phyloP scores from a whole-genome alignment of 495 filamentous ascomycete species.

The Apiosordaria backusii region DNA sequence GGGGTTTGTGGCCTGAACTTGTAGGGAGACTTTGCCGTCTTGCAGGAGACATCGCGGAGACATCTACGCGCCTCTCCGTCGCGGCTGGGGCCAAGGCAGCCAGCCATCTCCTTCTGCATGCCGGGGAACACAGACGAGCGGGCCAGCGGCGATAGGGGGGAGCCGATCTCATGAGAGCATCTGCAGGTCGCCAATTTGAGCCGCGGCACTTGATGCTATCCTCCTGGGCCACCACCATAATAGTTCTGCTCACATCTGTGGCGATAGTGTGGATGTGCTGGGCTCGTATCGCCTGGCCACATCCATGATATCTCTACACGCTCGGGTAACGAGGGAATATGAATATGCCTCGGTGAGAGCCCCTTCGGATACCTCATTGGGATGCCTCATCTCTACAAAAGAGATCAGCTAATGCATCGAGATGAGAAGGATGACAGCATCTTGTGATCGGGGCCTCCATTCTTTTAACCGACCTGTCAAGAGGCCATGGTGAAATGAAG shows the following conservation, averaged over 20 bases:
- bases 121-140: neutral
- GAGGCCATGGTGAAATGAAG: slow-evolving; percentile 5
- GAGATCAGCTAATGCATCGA: slow-evolving; percentile 1
- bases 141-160: neutral
- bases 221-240: neutral
- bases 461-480: slow-evolving; percentile 5
- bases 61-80: slow-evolving; percentile 9
- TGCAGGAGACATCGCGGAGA: slow-evolving; percentile 19
- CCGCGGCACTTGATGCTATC: slow-evolving; percentile 3
- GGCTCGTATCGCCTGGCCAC: neutral
- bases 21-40: slow-evolving; percentile 28
- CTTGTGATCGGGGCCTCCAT: slow-evolving; percentile 1
- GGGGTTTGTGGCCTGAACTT: slow-evolving; percentile 21
- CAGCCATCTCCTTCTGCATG: neutral
- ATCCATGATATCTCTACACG: neutral
- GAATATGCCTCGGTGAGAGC: neutral
- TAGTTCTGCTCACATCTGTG: neutral
- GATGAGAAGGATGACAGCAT: neutral
- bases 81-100: slow-evolving; percentile 15
- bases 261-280: neutral
- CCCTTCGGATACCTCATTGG: neutral
- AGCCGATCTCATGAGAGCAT: neutral
- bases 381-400: slow-evolving; percentile 7
- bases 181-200: slow-evolving; percentile 7
- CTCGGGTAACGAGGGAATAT: neutral